Evolutionary conservation across 768 basidiomycete genomes (phyloP), one percentile per base, ranked within the genome.

Genomic region (Goffeauzyma gilvescens): DNA sequence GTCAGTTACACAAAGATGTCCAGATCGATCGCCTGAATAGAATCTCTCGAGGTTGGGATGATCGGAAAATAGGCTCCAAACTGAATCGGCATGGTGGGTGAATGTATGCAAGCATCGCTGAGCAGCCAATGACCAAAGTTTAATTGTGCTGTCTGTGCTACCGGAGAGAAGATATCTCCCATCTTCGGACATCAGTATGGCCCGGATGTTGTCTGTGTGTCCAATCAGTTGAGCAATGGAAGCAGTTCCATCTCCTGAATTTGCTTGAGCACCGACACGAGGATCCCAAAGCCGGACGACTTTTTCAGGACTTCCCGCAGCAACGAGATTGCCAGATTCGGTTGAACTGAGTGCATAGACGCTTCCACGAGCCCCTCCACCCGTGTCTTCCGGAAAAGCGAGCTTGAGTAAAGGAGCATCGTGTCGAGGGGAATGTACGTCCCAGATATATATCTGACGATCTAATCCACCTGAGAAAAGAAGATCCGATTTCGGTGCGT

Each of bases 81-180:
- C 86, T 12, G 63, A 63, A 47, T 89, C 85, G 12, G 81, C 76
- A 59, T 96, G 90, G 56, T 95, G 79, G 0, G 83, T 82, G 67
- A 95, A 98, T 2, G 90, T 96, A 55, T 98, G 87, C 13, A 98
- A 66, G 55, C 86, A 90, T 9, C 81, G 73, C 58, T 95, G 87
- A 13, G 67, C 67, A 0, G 83, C 65, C 14, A 95, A 69, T 1
- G 89, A 95, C 93, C 93, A 98, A 22, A 96, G 72, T 59, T 63
- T 63, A 50, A 63, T 55, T 4, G 62, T 65, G n/a, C 59, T 58
- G 32, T 65, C 64, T 6, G 64, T 62, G 24, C 58, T 60, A 22
- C 59, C 64, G 2, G 62, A 61, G 34, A 65, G 55, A 45, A 89
- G 84, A 63, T 85, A 86, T 74, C 74, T 74, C 18, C 83, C 77